These are phyloP conservation scores for Lolium multiflorum DNA, from an alignment of 176 grass and related monocot species.

Conservation along the genomic window DNA sequence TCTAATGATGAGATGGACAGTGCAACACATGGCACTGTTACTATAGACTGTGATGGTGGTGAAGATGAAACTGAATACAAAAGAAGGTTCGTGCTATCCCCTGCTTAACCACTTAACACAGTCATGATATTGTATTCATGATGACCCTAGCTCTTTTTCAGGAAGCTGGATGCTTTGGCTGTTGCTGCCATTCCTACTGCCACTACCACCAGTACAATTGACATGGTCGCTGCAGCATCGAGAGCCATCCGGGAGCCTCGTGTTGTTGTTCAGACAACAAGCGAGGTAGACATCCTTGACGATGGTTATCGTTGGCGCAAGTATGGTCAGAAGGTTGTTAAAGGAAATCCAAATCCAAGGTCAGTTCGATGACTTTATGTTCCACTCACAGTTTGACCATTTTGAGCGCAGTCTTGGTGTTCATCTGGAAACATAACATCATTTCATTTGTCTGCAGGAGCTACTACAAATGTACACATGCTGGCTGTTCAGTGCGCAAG, in stretches of 20 bases:
- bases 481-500: slow-evolving; percentile 87
- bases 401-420: not conserved
- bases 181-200: slow-evolving; percentile 29
- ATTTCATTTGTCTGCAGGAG: slow-evolving; percentile 68
- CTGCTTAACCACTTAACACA: slow-evolving; percentile 18
- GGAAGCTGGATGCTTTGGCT: slow-evolving; percentile 78
- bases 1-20: slow-evolving; percentile 88
- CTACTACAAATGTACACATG: slow-evolving; percentile 97
- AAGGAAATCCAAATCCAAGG: slow-evolving; percentile 99
- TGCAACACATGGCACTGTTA: slow-evolving; percentile 63
- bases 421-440: slow-evolving; percentile 1
- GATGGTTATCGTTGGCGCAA: slow-evolving; percentile 99
- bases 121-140: slow-evolving; percentile 20
- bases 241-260: slow-evolving; percentile 87
- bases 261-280: slow-evolving; percentile 97
- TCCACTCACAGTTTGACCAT: not conserved
- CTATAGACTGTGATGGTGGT: slow-evolving; percentile 59
- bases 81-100: slow-evolving; percentile 65
- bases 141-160: slow-evolving; percentile 50
- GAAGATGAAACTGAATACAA: slow-evolving; percentile 92
- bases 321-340: slow-evolving; percentile 99
- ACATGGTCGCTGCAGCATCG: slow-evolving; percentile 77
- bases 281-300: slow-evolving; percentile 97
- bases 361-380: slow-evolving; percentile 15
- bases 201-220: slow-evolving; percentile 57